A percentile compares a stretch with the other conserved stretches of the same genome.
Conservation (phyloP, 1,284 basidiomycete species). For the Pholiota adiposa region DNA sequence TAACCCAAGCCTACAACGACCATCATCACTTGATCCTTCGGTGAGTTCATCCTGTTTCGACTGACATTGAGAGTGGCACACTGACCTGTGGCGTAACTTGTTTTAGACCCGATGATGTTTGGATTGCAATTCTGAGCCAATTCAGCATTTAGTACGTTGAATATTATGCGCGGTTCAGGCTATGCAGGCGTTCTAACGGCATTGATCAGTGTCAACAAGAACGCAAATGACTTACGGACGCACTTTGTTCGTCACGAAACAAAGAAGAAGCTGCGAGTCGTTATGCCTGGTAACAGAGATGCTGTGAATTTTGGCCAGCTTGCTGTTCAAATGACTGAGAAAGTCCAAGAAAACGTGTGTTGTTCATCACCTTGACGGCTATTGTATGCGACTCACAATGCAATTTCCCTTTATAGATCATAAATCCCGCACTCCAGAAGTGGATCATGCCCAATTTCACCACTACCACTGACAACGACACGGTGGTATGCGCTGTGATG, state of each 20-base stretch:
- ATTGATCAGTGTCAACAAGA: conserved; percentile 37
- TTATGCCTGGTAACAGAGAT: conserved; percentile 28
- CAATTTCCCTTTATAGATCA: conserved; percentile 13
- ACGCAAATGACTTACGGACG: conserved; percentile 41
- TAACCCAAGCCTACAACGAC: conserved; percentile 21
- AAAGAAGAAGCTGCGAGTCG: conserved; percentile 36
- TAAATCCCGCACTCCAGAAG: conserved; percentile 38
- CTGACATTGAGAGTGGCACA: too few relatives aligned
- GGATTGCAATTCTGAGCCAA: conserved; percentile 49
- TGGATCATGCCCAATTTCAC: conserved; percentile 53
- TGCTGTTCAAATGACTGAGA: conserved; percentile 35
- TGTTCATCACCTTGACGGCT: background rate
- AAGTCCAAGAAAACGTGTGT: conserved; percentile 39
- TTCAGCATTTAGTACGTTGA: conserved; percentile 41
- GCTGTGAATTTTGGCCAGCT: conserved; percentile 39
- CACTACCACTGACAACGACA: conserved; percentile 49
- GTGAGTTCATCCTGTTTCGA: too few relatives aligned
- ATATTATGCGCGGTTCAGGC: background rate
- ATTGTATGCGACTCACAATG: background rate
- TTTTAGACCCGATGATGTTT: conserved; percentile 33
- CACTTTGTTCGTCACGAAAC: conserved; percentile 46
- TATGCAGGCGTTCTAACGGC: background rate
- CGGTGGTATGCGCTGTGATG: conserved; percentile 41
- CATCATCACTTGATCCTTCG: conserved; percentile 20
- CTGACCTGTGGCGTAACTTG: background rate